Evolutionary conservation across 345 rosid genomes (phyloP).

Genomic region (Populus simonii): DNA sequence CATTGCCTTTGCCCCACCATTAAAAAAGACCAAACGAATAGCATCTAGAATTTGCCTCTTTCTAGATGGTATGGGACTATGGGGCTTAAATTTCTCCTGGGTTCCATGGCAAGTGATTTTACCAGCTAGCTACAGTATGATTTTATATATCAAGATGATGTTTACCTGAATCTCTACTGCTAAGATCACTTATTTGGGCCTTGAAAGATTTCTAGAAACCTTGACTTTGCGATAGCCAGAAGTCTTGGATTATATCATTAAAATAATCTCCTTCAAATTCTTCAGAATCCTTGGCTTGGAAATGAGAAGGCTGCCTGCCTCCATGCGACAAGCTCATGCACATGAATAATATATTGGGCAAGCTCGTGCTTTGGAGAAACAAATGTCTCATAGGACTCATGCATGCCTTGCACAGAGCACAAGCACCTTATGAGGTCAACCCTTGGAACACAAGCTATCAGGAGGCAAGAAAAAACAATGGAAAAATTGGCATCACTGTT

Average conservation of each 20-base stretch:
- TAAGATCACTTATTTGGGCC: not conserved
- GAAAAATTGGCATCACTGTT: not conserved
- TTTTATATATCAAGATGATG: not conserved
- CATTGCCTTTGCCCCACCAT: not conserved
- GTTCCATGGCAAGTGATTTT: not conserved
- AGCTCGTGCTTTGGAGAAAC: not conserved
- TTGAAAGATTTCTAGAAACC: not conserved
- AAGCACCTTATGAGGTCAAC: not conserved
- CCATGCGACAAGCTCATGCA: not conserved
- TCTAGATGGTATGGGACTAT: not conserved
- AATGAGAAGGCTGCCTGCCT: not conserved
- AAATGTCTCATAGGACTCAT: not conserved
- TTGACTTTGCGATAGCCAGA: not conserved
- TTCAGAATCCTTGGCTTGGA: not conserved
- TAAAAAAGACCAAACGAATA: too few species aligned
- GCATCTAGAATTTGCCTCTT: not conserved
- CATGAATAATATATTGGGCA: not conserved
- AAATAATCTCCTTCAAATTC: not conserved
- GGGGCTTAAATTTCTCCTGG: not conserved
- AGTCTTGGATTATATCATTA: not conserved
- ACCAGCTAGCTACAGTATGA: not conserved
- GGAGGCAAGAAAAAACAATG: not conserved
- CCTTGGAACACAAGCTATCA: not conserved
- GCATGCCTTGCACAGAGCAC: not conserved
- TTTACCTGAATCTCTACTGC: not conserved